Percentiles rank a stretch among this genome's conserved stretches.
phyloP scores from a whole-genome alignment of 352 stramenopile genomes.

The Globisporangium heterothallicum region DNA sequence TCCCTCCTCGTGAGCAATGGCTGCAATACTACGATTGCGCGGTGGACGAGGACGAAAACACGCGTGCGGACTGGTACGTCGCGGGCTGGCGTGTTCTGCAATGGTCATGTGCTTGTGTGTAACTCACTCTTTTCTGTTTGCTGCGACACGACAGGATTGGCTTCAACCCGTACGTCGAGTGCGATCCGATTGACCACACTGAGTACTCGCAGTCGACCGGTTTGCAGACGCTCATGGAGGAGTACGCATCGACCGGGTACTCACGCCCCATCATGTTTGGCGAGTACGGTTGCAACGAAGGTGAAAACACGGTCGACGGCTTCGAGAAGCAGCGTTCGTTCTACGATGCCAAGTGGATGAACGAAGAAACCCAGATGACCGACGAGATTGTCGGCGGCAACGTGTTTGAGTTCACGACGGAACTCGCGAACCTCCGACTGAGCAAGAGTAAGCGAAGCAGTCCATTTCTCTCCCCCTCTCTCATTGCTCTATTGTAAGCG shows the following conservation, averaged over 20 bases:
- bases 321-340: constrained; percentile 67
- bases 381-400: constrained; percentile 61
- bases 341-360: constrained; percentile 72
- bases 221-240: constrained; percentile 54
- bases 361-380: constrained; percentile 62
- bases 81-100: no score
- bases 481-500: no score
- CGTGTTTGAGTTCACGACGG: constrained; percentile 72
- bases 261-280: constrained; percentile 65
- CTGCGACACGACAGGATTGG: constrained; percentile 10
- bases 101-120: constrained; percentile 1
- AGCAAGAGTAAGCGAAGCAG: constrained; percentile 16
- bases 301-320: constrained; percentile 56
- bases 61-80: constrained; percentile 34
- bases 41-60: constrained; percentile 36
- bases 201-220: constrained; percentile 52
- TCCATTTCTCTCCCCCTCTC: no score
- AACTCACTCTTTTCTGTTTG: not conserved
- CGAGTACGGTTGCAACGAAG: constrained; percentile 74
- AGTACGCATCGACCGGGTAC: constrained; percentile 44
- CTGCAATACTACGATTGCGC: constrained; percentile 73
- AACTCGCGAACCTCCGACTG: constrained; percentile 46
- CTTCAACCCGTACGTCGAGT: constrained; percentile 67
- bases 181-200: constrained; percentile 41
- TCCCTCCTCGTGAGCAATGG: constrained; percentile 52